A percentile compares a stretch with the other conserved stretches of the same genome.
Evolutionary conservation across 2,329 filamentous ascomycete species (phyloP).

Genomic region (Colletotrichum orbiculare): DNA sequence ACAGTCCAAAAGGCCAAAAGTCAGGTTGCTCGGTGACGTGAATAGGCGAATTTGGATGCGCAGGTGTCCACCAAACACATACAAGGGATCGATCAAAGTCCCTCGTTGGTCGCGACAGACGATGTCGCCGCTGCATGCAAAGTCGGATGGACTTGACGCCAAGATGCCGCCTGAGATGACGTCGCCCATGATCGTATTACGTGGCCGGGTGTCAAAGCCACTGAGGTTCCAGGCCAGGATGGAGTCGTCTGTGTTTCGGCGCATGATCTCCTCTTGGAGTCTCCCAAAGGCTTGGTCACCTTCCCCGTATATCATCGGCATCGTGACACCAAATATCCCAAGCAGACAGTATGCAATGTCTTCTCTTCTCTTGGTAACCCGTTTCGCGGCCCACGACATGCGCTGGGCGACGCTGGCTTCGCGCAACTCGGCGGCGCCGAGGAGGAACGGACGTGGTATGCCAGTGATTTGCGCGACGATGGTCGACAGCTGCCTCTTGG

Average conservation of each 20-base stretch:
- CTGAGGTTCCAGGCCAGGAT: constrained; percentile 37
- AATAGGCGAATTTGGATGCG: not conserved
- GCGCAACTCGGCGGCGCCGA: constrained; percentile 18
- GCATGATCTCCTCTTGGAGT: constrained; percentile 38
- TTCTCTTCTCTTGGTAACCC: constrained; percentile 34
- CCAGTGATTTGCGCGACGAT: constrained; percentile 44
- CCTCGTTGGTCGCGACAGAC: not conserved
- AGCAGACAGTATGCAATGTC: constrained; percentile 40
- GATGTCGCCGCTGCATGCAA: not conserved
- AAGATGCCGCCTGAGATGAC: not conserved
- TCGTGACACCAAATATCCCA: constrained; percentile 37
- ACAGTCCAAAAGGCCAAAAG: constrained; percentile 8
- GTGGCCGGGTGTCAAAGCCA: not conserved
- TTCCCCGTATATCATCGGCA: constrained; percentile 39
- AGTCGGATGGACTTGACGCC: not conserved
- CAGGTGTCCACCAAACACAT: not conserved
- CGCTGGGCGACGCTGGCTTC: constrained; percentile 39
- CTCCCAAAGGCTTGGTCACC: constrained; percentile 34
- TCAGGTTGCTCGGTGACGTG: not conserved
- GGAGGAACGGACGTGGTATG: constrained; percentile 38
- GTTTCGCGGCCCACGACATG: constrained; percentile 38
- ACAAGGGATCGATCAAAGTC: not conserved
- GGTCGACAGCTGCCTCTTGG: constrained; percentile 30
- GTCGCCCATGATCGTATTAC: not conserved
- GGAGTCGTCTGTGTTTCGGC: constrained; percentile 34